Evolutionary conservation across 352 stramenopile species (phyloP).

Genomic region (Phytophthora multivora): DNA sequence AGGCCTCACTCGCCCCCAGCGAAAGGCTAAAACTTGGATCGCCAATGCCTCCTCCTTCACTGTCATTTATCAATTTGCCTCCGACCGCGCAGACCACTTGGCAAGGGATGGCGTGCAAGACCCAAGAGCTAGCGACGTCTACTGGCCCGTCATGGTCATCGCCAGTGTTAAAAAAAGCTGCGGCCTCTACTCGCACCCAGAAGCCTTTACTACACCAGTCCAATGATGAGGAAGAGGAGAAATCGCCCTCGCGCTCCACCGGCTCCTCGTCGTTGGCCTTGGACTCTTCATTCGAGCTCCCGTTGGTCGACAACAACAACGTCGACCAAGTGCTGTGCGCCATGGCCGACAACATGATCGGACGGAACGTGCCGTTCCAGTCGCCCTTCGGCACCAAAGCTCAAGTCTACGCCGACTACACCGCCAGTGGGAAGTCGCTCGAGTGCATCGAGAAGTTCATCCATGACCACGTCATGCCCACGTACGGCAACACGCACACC

Average conservation of each 20-base stretch:
- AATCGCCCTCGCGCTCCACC: constrained; percentile 16
- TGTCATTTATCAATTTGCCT: constrained; percentile 24
- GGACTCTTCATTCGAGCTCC: constrained; percentile 25
- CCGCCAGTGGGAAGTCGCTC: constrained; percentile 89
- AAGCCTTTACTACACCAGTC: constrained; percentile 10
- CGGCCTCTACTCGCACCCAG: constrained; percentile 10
- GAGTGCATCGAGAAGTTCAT: constrained; percentile 93
- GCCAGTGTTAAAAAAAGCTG: constrained; percentile 22
- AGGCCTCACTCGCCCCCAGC: constrained; percentile 11
- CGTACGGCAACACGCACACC: constrained; percentile 98
- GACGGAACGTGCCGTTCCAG: constrained; percentile 51
- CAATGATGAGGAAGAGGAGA: constrained; percentile 14
- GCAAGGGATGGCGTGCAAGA: constrained; percentile 29
- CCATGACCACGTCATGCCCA: constrained; percentile 84
- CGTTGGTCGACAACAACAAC: constrained; percentile 2
- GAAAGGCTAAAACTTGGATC: background rate
- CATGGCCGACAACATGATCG: constrained; percentile 55
- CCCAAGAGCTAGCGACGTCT: constrained; percentile 18
- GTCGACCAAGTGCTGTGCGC: constrained; percentile 32
- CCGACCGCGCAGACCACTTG: background rate
- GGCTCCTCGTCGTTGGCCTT: constrained; percentile 25
- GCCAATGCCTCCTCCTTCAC: background rate
- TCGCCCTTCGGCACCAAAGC: constrained; percentile 75
- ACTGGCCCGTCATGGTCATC: constrained; percentile 9
- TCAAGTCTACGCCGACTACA: constrained; percentile 95